A percentile compares a stretch with the other conserved stretches of the same genome.
Conservation (phyloP, 257 asterid species). For the Craterostigma plantagineum region DNA sequence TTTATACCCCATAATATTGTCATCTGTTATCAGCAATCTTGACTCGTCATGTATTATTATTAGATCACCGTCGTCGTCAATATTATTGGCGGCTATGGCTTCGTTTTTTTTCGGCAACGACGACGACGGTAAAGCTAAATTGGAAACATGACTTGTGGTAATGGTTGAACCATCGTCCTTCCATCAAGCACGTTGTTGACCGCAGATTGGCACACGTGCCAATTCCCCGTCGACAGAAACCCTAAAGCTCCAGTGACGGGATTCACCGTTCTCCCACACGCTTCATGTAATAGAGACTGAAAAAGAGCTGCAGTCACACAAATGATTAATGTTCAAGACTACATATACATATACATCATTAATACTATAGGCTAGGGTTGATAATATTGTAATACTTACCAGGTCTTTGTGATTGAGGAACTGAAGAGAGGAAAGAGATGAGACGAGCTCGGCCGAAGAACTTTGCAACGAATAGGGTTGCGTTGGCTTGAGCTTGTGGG, state of each 20-base stretch:
- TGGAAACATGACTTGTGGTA: too few relatives aligned
- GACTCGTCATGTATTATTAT: too few relatives aligned
- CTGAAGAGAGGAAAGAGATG: constrained; percentile 58
- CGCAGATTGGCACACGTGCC: constrained; percentile 73
- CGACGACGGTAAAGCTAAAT: too few relatives aligned
- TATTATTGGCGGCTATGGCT: too few relatives aligned
- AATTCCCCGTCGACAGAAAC: constrained; percentile 54
- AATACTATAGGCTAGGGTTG: too few relatives aligned
- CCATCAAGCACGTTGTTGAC: constrained; percentile 76
- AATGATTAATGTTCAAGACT: too few relatives aligned
- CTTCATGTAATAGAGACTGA: constrained; percentile 61
- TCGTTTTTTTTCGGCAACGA: too few relatives aligned
- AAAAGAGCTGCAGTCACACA: constrained; percentile 43
- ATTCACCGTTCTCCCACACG: constrained; percentile 76
- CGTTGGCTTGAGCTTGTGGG: constrained; percentile 62
- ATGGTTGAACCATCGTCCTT: too few relatives aligned
- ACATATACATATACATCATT: too few relatives aligned
- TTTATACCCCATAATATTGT: too few relatives aligned
- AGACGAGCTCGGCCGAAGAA: constrained; percentile 92
- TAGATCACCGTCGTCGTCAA: too few relatives aligned
- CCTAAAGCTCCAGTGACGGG: constrained; percentile 83
- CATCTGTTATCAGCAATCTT: too few relatives aligned
- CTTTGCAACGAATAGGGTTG: constrained; percentile 76
- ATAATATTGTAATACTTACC: constrained; percentile 23
- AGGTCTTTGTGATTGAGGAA: constrained; percentile 51